Evolutionary conservation across 768 basidiomycete species (phyloP).

Genomic region (Tylopilus sp.): DNA sequence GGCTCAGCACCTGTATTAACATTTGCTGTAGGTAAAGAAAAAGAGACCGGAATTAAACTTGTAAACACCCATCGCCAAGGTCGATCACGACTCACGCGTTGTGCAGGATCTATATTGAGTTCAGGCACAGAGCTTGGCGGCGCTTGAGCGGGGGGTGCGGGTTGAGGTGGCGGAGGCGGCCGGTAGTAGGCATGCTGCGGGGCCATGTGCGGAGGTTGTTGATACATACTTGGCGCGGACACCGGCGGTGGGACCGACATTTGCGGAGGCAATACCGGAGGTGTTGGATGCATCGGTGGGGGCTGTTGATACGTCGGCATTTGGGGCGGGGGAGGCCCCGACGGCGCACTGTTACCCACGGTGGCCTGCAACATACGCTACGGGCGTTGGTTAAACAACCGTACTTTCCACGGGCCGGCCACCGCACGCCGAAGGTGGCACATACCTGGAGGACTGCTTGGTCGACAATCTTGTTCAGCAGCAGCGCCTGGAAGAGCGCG

Average conservation of each 20-base stretch:
- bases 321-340: conserved; percentile 32
- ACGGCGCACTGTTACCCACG: conserved; percentile 24
- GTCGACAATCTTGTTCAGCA: conserved; percentile 93
- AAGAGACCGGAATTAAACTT: background rate
- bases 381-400: conserved; percentile 8
- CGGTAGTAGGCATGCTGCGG: conserved; percentile 32
- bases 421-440: conserved; percentile 5
- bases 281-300: conserved; percentile 31
- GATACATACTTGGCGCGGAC: conserved; percentile 28
- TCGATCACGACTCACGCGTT: conserved; percentile 38
- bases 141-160: conserved; percentile 29
- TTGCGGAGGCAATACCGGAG: conserved; percentile 32
- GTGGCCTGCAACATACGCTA: conserved; percentile 54
- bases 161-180: conserved; percentile 30
- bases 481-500: conserved; percentile 91
- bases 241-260: conserved; percentile 29
- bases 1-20: conserved; percentile 79
- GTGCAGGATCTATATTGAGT: conserved; percentile 43
- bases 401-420: background rate
- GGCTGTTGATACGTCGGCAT: conserved; percentile 30
- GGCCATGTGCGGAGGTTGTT: conserved; percentile 31
- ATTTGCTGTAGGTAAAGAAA: conserved; percentile 50
- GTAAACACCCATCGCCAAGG: background rate
- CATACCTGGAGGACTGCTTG: conserved; percentile 74
- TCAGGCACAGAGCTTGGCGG: conserved; percentile 35